Evolutionary conservation across 352 stramenopile species (phyloP).

Genomic region (Pythium phragmiticola): DNA sequence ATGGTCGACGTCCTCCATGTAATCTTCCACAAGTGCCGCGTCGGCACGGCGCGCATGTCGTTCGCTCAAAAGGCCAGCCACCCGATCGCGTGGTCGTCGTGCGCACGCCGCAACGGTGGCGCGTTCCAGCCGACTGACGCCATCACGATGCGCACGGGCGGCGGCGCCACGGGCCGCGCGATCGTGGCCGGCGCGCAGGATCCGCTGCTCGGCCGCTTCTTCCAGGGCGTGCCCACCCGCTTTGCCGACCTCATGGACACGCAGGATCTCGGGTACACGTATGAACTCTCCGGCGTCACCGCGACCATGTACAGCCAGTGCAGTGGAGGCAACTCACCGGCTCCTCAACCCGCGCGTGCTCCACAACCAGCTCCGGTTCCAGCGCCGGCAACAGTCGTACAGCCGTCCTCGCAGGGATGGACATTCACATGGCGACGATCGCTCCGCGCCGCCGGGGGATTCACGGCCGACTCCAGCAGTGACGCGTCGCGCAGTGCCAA

Average conservation of each 20-base stretch:
- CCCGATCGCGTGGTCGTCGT: slow-evolving; percentile 46
- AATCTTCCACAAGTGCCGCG: slow-evolving; percentile 71
- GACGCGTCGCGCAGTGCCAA: not conserved
- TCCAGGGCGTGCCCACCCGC: slow-evolving; percentile 19
- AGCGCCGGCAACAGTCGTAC: not conserved
- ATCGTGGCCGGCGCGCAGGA: slow-evolving; percentile 17
- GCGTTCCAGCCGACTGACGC: slow-evolving; percentile 46
- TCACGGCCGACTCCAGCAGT: not conserved
- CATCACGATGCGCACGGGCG: slow-evolving; percentile 43
- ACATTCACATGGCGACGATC: slow-evolving; percentile 8
- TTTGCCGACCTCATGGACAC: slow-evolving; percentile 28
- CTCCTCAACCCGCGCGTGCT: slow-evolving; percentile 1
- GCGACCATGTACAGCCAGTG: slow-evolving; percentile 28
- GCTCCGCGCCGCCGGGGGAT: slow-evolving; percentile 11
- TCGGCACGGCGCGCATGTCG: slow-evolving; percentile 38
- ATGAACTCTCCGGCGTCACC: slow-evolving; percentile 28
- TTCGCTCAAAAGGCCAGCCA: slow-evolving; percentile 46
- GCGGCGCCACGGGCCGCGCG: slow-evolving; percentile 13
- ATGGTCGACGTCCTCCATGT: slow-evolving; percentile 65
- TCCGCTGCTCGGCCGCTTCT: slow-evolving; percentile 20
- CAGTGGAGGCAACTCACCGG: not conserved
- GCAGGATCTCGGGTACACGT: slow-evolving; percentile 31
- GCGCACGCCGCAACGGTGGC: slow-evolving; percentile 30
- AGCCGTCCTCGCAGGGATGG: not conserved
- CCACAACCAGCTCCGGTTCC: not conserved